Evolutionary conservation across 2,329 filamentous ascomycete genomes (phyloP), one percentile per base, ranked within the genome.

Genomic region (Aspergillus felis): DNA sequence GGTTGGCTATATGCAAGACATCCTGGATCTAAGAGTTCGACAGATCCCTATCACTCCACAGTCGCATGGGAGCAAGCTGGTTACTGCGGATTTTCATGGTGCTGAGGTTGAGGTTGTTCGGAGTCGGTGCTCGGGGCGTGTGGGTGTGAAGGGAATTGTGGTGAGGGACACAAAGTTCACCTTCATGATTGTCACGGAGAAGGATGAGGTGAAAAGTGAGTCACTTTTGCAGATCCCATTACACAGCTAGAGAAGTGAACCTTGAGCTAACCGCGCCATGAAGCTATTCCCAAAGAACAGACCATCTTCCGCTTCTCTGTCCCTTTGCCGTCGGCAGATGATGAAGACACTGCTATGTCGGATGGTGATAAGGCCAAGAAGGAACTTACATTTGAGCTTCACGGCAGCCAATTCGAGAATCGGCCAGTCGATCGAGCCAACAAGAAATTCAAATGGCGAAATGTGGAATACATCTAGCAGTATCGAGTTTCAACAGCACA

Each of bases 371-470:
- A 57, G 54, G 29, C 63, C 22, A 50, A 28, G 38, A 79, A 76
- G 59, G 77, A 78, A 20, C 80, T 97, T 67, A 82, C 87, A 0
- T 94, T 97, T 66, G 93, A 97, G 72, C 79, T 97, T 1, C 84
- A 93, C 62, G 94, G 94, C 2, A 89, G 91, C 66, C 91, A 95
- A 70, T 92, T 97, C 68, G 86, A 91, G 80, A 85, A 87, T 63
- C 83, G 92, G 10, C 87, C 93, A 2, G 86, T 89, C 17, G 93
- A 97, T 71, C 81, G 94, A 24, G 91, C 92, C 51, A 96, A 89
- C 67, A 91, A 86, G 77, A 97, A 96, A 77, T 96, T 96, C 76
- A 96, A 94, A 76, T 82, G 85, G 70, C 92, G 93, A 71, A 91
- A 90, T 67, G 79, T 92, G 61, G 82, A 86, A 51, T 86, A 90